These are phyloP conservation scores for Cymbidium sinense DNA, from an alignment of 106 monocot species.

Conservation along the genomic window DNA sequence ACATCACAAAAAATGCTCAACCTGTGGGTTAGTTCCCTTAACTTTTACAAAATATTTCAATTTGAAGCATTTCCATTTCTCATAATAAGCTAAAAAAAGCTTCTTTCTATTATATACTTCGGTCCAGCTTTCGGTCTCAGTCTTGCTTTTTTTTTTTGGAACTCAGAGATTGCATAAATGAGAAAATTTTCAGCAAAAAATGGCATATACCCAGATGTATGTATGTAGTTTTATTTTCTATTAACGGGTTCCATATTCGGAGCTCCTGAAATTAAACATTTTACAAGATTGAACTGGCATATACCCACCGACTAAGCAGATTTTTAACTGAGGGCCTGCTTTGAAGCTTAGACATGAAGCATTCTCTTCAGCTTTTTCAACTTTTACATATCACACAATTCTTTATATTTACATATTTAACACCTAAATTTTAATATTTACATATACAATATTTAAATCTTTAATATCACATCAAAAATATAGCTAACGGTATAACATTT, in stretches of 20 bases:
- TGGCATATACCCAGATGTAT: neutral
- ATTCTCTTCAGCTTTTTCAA: too few species aligned
- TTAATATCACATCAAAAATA: too few species aligned
- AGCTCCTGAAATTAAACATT: neutral
- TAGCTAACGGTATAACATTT: too few species aligned
- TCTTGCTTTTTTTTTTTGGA: neutral
- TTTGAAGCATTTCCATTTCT: neutral
- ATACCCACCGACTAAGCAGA: too few species aligned
- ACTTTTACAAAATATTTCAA: neutral
- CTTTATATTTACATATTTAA: too few species aligned
- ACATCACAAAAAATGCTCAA: conserved; percentile 90
- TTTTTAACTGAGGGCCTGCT: too few species aligned
- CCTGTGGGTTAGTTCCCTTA: conserved; percentile 69
- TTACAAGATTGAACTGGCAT: neutral
- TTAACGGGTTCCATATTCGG: neutral
- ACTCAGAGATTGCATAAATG: neutral
- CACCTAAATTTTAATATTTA: too few species aligned
- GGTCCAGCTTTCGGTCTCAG: neutral
- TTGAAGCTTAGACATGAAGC: too few species aligned
- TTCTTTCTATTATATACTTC: neutral
- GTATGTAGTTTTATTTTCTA: neutral
- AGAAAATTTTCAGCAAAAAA: neutral
- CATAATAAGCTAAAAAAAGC: neutral
- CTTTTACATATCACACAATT: too few species aligned
- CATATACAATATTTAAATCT: too few species aligned